These are phyloP conservation scores for Penicillium sumatraense DNA, from an alignment of 2,329 filamentous ascomycete genomes.

Conservation along the genomic window DNA sequence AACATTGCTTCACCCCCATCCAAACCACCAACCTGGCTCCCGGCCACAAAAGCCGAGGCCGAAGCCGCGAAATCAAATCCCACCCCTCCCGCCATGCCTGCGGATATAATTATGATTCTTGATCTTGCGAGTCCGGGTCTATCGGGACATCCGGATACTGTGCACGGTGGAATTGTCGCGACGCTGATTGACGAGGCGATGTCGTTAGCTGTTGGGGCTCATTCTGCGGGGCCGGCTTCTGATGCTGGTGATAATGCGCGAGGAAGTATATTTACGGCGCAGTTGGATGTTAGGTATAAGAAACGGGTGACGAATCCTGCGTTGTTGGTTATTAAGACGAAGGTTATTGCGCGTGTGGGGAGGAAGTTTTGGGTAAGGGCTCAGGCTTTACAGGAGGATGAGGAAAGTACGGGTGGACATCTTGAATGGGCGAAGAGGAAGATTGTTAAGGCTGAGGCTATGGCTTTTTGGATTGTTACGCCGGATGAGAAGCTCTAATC, in stretches of 20 bases:
- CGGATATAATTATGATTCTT: conserved; percentile 45
- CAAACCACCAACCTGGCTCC: conserved; percentile 30
- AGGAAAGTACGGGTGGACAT: conserved; percentile 31
- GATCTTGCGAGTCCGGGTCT: conserved; percentile 41
- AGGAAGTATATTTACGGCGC: conserved; percentile 43
- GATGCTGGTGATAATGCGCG: conserved; percentile 26
- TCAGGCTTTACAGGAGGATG: conserved; percentile 44
- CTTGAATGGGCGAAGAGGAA: conserved; percentile 39
- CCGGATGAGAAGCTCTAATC: conserved; percentile 34
- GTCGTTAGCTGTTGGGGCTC: conserved; percentile 43
- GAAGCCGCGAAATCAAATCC: conserved; percentile 25
- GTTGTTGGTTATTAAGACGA: conserved; percentile 41
- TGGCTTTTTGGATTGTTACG: conserved; percentile 47
- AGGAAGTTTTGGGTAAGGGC: conserved; percentile 49
- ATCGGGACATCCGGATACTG: conserved; percentile 43
- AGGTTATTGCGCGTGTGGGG: conserved; percentile 41
- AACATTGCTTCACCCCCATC: conserved; percentile 27
- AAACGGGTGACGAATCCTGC: conserved; percentile 42
- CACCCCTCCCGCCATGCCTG: conserved; percentile 29
- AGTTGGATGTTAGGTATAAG: conserved; percentile 48
- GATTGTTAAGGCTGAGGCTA: conserved; percentile 43
- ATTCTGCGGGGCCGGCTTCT: conserved; percentile 14
- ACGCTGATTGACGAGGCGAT: conserved; percentile 51
- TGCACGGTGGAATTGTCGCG: conserved; percentile 47
- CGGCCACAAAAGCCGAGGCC: conserved; percentile 28